Evolutionary conservation across 1,284 basidiomycete genomes (phyloP).

Genomic region (Prillingera fragicola): DNA sequence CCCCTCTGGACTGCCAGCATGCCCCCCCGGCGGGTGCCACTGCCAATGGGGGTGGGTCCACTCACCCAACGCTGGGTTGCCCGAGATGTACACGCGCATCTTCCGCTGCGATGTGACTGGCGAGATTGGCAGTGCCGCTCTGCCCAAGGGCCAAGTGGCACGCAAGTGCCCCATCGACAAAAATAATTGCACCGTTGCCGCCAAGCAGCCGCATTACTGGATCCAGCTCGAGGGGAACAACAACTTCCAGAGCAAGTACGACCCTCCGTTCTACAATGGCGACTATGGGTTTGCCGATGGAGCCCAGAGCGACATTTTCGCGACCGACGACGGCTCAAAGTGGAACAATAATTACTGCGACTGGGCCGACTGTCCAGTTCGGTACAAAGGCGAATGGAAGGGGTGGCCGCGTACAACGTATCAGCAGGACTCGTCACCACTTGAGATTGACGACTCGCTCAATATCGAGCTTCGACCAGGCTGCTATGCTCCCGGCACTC

Average conservation of each 20-base stretch:
- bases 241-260: conserved; percentile 34
- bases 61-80: too few species aligned
- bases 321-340: conserved; percentile 8
- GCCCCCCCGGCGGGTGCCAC: conserved; percentile 59
- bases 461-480: too few species aligned
- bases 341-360: too few species aligned
- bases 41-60: conserved; percentile 67
- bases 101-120: conserved; percentile 65
- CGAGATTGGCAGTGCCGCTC: too few species aligned
- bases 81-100: conserved; percentile 58
- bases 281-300: conserved; percentile 47
- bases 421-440: too few species aligned
- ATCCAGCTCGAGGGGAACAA: conserved; percentile 38
- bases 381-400: too few species aligned
- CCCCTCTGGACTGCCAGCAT: conserved; percentile 61
- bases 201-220: conserved; percentile 45
- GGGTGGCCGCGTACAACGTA: too few species aligned
- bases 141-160: too few species aligned
- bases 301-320: conserved; percentile 48
- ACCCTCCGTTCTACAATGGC: conserved; percentile 46
- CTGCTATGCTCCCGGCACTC: too few species aligned
- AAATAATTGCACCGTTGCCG: conserved; percentile 24
- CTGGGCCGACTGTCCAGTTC: too few species aligned
- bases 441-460: too few species aligned
- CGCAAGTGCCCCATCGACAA: too few species aligned